Evolutionary conservation across 75 land plant genomes (phyloP), one percentile per base, ranked within the genome.

Genomic region (Cupressus sempervirens): DNA sequence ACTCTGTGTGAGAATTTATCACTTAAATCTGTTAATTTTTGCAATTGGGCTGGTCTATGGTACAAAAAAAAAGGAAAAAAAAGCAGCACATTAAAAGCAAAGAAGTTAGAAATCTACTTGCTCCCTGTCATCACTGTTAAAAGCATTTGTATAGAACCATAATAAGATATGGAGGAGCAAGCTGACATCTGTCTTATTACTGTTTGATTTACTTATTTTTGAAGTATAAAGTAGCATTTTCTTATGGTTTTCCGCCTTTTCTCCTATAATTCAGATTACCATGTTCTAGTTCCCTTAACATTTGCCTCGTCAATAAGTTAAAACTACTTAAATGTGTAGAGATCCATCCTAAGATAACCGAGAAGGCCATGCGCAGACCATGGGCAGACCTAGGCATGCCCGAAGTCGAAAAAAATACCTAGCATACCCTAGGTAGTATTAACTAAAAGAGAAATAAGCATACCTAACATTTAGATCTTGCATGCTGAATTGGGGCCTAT

Each of bases 1-100:
- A 98, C 99, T 88, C 99, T 98, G 92, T 32, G 86, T 32, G 88
- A 26, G 26, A 77, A 77, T 41, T 40, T 77, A 11, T 23, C 20
- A 41, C 80, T 40, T 40, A 6, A 43, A 48, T 29, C 20, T 23
- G 48, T 77, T 13, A 77, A 30, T 26, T 43, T 40, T 77, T 77
- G 80, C 26, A 75, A 35, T 36, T 34, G 32, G 3, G 3, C 74
- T 72, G 32, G 4, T 72, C 35, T 72, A 30, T 30, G 15, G 15
- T 32, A 13, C 74, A 1, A 32, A 29, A 32, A 72, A 72, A 72
- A 32, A 3, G 2, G 7, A 23, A 72, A 72, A 11, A 32, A 36
- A 5, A 30, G 35, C 35, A 72, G 11, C 12, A 11, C 35, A 29
- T 10, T 32, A 0, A 72, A 72, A 72, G 26, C 35, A 72, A 32